phyloP scores from a whole-genome alignment of 768 basidiomycete genomes.

The Agrocybe praecox region DNA sequence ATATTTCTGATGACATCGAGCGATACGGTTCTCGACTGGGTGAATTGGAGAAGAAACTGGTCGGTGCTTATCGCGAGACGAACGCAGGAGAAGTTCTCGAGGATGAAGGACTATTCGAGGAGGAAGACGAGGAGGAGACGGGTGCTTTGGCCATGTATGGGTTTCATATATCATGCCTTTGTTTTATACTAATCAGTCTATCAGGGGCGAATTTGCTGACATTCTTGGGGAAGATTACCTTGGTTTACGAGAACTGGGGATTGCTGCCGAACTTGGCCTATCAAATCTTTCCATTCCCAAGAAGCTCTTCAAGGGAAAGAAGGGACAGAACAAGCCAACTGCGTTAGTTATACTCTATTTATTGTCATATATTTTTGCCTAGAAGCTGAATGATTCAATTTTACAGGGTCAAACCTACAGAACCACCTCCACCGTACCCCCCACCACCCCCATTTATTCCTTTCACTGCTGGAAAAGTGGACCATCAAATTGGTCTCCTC shows the following conservation, averaged over 20 bases:
- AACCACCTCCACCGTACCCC: conserved; percentile 83
- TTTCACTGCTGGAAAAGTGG: conserved; percentile 64
- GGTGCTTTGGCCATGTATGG: conserved; percentile 41
- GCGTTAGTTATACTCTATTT: conserved; percentile 43
- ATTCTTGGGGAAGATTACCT: conserved; percentile 92
- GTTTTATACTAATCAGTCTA: not conserved
- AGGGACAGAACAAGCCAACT: conserved; percentile 40
- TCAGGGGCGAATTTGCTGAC: conserved; percentile 85
- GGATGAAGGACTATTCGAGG: conserved; percentile 54
- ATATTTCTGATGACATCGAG: conserved; percentile 87
- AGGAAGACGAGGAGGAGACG: conserved; percentile 48
- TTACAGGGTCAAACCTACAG: conserved; percentile 60
- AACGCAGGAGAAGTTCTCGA: conserved; percentile 47
- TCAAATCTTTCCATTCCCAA: conserved; percentile 79
- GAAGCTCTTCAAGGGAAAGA: conserved; percentile 71
- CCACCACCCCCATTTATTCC: conserved; percentile 82
- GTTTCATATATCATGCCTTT: not conserved
- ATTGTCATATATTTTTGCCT: not conserved
- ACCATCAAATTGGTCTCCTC: conserved; percentile 85
- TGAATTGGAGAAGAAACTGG: conserved; percentile 87
- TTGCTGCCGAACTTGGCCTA: conserved; percentile 83
- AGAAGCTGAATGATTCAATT: conserved; percentile 2
- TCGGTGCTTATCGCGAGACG: conserved; percentile 80
- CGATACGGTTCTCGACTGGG: conserved; percentile 74
- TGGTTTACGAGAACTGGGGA: conserved; percentile 84